These are phyloP conservation scores for Fomitopsis palustris DNA, from an alignment of 1,284 basidiomycete species.

Conservation along the genomic window DNA sequence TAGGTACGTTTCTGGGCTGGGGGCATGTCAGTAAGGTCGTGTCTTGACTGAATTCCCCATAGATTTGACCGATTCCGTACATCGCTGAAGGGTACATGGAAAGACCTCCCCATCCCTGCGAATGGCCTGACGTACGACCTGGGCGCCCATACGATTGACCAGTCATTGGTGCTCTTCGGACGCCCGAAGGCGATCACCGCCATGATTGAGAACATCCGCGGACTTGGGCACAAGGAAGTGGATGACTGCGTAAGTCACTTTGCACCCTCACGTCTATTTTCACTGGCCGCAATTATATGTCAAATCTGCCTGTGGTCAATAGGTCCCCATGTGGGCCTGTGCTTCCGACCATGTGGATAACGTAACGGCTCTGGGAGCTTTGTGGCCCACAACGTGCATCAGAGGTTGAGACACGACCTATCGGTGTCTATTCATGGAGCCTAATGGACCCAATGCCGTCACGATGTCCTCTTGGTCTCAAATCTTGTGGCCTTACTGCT, in stretches of 20 bases:
- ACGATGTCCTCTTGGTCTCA: background rate
- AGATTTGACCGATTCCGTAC: slow-evolving; percentile 79
- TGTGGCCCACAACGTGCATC: background rate
- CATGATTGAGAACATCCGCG: slow-evolving; percentile 65
- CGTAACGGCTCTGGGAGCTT: background rate
- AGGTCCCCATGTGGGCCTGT: background rate
- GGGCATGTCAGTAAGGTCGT: background rate
- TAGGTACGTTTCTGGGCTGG: slow-evolving; percentile 40
- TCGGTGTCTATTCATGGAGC: background rate
- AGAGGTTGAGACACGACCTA: background rate
- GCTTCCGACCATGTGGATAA: background rate
- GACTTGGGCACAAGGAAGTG: slow-evolving; percentile 58
- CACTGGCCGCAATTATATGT: background rate
- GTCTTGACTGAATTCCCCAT: background rate
- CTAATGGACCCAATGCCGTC: background rate
- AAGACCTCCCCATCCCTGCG: slow-evolving; percentile 52
- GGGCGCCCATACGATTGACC: slow-evolving; percentile 74
- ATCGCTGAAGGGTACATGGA: slow-evolving; percentile 68
- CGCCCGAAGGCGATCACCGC: slow-evolving; percentile 68
- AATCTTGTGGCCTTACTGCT: too few species aligned
- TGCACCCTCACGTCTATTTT: background rate
- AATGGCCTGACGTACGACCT: slow-evolving; percentile 62
- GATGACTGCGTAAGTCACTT: slow-evolving; percentile 65
- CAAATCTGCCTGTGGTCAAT: background rate
- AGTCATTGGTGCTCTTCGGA: slow-evolving; percentile 76